Evolutionary conservation across 768 basidiomycete genomes (phyloP), one percentile per base, ranked within the genome.

Genomic region (Suillus plorans): DNA sequence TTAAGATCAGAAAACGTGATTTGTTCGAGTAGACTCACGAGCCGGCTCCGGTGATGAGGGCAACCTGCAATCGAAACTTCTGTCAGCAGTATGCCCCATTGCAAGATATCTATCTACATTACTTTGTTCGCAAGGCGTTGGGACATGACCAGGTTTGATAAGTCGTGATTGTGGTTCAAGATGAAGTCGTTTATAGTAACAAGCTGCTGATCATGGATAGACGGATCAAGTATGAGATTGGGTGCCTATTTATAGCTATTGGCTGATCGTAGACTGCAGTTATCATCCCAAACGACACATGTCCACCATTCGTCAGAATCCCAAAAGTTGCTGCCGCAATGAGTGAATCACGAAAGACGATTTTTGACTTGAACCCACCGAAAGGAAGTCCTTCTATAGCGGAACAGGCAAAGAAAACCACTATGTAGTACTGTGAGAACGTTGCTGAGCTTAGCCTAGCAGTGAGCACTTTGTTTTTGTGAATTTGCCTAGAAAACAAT

Each of bases 31-130:
- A 25, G 16, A 81, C 92, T 80, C 73, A 95, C 94, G 90, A 91
- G 73, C 89, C 95, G 55, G 89, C 95, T 64, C 95, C 95, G 34
- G 95, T 97, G 76, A 97, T 81, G 68, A 97, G 80, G 50, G 90
- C 91, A 63, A 86, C 87, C 87, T 91, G 49, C 58, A 69, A 60
- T 45, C 57, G 42, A 14, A 59, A 36, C 44, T 28, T 14, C 34
- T 31, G 7, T 75, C n/a, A 77, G 66, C 50, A 13, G 36, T 16
- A 12, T 63, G 9, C 13, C 36, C 37, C n/a, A 39, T 34, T 34
- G 39, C 25, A 45, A 28, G 16, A 5, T 47, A 61, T n/a, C 8
- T 53, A 41, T 25, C 16, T 34, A 67, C 74, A 20, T 64, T 64
- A 85, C 90, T 79, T 86, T 91, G 79, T 90, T 71, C 72, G 85